These are phyloP conservation scores for Durusdinium trenchii DNA, from an alignment of 73 alveolate genomes.

Conservation along the genomic window DNA sequence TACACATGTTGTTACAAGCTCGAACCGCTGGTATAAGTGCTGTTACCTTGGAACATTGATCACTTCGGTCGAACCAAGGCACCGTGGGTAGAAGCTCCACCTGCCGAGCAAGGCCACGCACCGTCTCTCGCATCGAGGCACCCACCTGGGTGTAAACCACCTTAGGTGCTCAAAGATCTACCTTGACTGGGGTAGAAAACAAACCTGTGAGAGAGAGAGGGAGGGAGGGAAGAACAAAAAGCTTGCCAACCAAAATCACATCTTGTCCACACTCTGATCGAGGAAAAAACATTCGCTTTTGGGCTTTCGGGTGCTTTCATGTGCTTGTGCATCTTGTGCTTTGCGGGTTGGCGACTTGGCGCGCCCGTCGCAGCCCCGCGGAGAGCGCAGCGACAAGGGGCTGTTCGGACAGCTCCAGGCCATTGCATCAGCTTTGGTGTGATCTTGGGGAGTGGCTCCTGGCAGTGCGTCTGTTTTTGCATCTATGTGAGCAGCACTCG, in stretches of 20 bases:
- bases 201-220: not conserved
- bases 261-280: no score
- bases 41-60: no score
- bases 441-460: conserved; percentile 44
- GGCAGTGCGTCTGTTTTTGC: not conserved
- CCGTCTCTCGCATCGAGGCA: conserved; percentile 12
- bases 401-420: conserved; percentile 56
- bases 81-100: not conserved
- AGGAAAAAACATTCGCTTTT: no score
- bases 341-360: not conserved
- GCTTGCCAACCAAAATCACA: no score
- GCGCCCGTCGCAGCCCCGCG: not conserved
- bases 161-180: not conserved
- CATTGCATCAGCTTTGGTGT: conserved; percentile 37
- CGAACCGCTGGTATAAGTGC: no score
- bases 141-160: conserved; percentile 57
- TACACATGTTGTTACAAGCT: no score
- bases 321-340: not conserved
- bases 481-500: not conserved
- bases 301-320: not conserved
- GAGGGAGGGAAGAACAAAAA: no score
- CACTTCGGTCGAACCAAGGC: not conserved
- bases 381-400: not conserved
- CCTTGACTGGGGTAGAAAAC: not conserved
- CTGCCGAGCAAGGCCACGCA: conserved; percentile 44